Base-by-base conservation (phyloP, 345 rosid genomes). In the Stellera chamaejasme region DNA sequence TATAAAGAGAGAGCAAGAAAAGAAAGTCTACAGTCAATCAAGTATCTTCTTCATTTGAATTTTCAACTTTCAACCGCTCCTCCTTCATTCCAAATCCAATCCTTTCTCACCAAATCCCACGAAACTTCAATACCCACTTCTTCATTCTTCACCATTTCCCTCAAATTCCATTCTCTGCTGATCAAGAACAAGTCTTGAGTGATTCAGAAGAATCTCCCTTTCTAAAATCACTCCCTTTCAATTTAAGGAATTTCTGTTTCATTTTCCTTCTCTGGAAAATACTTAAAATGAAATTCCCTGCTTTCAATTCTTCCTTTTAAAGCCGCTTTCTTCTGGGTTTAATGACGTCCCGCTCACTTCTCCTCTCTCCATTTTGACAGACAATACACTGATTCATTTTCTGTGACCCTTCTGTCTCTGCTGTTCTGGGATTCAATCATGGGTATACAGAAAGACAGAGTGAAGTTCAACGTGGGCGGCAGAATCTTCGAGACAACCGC, bases 391-490 rank as follows among this genome's bases (percentile, higher is more conserved):
- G 39, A 43, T 28, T 16, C 25, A 5, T 16, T 52, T 42, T 42
- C 58, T 49, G 47, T 19, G 23, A 19, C 23, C 42, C 26, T 56
- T 56, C 44, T 32, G 1, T 32, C 10, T 36, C 28, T 25, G 53
- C 4, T 10, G 2, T 53, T 10, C 45, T 26, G 9, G 63, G 45
- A 15, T 64, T 60, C 56, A 54, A 51, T 61, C 51, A 93, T 90
- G 99, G 88, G 82, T 60, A 64, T 79, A 27, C 77, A 76, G 60
- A 82, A 77, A 58, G 99, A 93, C 66, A 63, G 84, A 56, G 61
- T 93, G 52, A 77, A 76, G 69, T 75, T 93, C 84, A 89, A 90
- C 70, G 97, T 94, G 0, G 95, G 99, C 48, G 99, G 99, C 44
- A 71, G 85, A 73, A 45, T 75, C 52, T 94, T 94, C 72, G 95